Conservation (phyloP, 768 basidiomycete species). For the Agaricus blazei region DNA sequence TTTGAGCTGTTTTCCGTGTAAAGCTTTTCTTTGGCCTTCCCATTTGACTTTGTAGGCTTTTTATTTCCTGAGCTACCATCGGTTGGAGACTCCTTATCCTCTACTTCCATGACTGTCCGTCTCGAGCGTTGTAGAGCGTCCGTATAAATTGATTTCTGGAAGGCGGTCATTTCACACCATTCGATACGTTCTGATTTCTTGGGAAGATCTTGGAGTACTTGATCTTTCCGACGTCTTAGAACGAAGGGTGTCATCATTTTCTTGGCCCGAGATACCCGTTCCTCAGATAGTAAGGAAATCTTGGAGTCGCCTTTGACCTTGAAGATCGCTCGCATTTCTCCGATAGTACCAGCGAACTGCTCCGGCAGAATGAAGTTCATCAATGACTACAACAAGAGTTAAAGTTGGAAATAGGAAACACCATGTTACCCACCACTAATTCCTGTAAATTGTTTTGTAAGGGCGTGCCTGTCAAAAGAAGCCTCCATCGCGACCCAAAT, state of each 20-base stretch:
- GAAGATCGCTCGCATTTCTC: constrained; percentile 88
- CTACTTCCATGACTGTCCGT: constrained; percentile 63
- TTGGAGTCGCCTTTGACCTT: constrained; percentile 94
- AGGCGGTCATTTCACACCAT: constrained; percentile 88
- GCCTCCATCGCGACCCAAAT: constrained; percentile 82
- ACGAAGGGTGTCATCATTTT: constrained; percentile 99
- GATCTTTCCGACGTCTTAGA: constrained; percentile 92
- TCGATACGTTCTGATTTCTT: constrained; percentile 90
- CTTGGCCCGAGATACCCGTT: constrained; percentile 92
- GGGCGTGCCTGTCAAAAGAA: constrained; percentile 93
- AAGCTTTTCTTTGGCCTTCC: constrained; percentile 53
- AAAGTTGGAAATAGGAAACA: not conserved
- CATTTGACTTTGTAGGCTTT: constrained; percentile 41
- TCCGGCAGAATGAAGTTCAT: constrained; percentile 97
- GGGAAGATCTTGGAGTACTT: constrained; percentile 92
- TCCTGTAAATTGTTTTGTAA: constrained; percentile 90
- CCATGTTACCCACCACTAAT: constrained; percentile 59
- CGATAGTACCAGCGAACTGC: constrained; percentile 74
- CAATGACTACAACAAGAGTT: constrained; percentile 61
- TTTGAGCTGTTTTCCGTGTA: constrained; percentile 84
- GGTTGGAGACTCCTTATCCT: constrained; percentile 16
- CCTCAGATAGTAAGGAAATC: constrained; percentile 82
- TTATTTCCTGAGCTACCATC: constrained; percentile 20
- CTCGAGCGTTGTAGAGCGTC: constrained; percentile 83
- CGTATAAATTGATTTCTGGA: constrained; percentile 80